Evolutionary conservation across 495 filamentous ascomycete genomes (phyloP).

Genomic region (Xylaria sp.): DNA sequence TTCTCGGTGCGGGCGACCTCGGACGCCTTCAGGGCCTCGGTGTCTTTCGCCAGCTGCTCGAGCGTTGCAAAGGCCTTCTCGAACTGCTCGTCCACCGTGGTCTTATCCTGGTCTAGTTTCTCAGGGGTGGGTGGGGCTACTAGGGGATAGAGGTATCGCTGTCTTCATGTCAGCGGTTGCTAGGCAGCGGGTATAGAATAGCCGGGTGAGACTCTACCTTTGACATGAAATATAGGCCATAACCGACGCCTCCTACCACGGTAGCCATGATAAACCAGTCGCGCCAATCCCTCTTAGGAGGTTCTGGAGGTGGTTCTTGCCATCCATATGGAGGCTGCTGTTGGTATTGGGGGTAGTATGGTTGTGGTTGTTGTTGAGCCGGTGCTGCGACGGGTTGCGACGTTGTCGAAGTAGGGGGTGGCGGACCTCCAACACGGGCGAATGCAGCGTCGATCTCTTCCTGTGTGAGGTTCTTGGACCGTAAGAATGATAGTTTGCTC

Average conservation of each 20-base stretch:
- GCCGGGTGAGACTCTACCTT: constrained; percentile 61
- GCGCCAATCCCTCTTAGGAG: constrained; percentile 89
- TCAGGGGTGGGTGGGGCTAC: constrained; percentile 93
- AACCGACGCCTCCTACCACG: constrained; percentile 82
- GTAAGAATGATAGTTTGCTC: constrained; percentile 89
- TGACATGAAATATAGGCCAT: constrained; percentile 84
- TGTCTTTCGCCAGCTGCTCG: constrained; percentile 90
- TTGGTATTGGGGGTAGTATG: constrained; percentile 74
- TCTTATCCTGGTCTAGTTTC: constrained; percentile 91
- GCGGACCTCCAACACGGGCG: constrained; percentile 68
- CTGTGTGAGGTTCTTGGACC: constrained; percentile 95
- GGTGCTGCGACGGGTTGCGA: constrained; percentile 50
- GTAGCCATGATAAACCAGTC: constrained; percentile 99
- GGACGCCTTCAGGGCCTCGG: constrained; percentile 80
- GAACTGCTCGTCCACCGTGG: constrained; percentile 88
- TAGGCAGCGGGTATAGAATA: neutral
- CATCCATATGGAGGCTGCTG: constrained; percentile 68
- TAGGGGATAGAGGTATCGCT: constrained; percentile 90
- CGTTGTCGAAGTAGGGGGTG: constrained; percentile 56
- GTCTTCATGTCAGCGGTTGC: constrained; percentile 31
- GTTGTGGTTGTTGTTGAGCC: constrained; percentile 59
- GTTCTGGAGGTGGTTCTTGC: constrained; percentile 67
- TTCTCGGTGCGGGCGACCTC: constrained; percentile 85
- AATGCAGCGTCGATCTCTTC: constrained; percentile 91
- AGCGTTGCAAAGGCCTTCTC: constrained; percentile 88